These are phyloP conservation scores for Tolypocladium pustulatum DNA, from an alignment of 2,329 filamentous ascomycete genomes.

Conservation along the genomic window DNA sequence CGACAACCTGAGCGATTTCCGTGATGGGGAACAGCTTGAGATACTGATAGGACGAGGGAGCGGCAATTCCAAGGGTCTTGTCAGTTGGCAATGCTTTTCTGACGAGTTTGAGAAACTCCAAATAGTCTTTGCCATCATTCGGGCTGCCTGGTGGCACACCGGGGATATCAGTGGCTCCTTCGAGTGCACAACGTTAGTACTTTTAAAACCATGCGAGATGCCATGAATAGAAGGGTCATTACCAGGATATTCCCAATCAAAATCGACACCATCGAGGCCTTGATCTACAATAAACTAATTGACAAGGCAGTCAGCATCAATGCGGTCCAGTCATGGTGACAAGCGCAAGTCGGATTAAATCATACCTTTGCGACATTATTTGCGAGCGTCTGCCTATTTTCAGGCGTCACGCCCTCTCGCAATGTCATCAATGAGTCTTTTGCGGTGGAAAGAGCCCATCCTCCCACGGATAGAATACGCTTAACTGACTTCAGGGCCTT, in stretches of 20 bases:
- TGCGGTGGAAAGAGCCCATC: conserved; percentile 14
- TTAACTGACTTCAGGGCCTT: conserved; percentile 9
- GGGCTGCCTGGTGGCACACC: conserved; percentile 15
- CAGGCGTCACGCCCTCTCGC: conserved; percentile 7
- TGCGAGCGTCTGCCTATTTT: conserved; percentile 21
- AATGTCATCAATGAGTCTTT: conserved; percentile 7
- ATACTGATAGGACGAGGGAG: conserved; percentile 23
- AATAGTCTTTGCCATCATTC: conserved; percentile 6
- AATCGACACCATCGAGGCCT: conserved; percentile 26
- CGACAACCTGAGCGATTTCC: conserved; percentile 13
- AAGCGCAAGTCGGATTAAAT: background rate
- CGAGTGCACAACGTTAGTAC: background rate
- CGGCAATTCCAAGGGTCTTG: conserved; percentile 19
- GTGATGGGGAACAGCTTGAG: conserved; percentile 19
- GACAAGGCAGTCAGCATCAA: background rate
- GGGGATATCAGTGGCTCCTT: conserved; percentile 11
- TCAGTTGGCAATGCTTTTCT: conserved; percentile 3
- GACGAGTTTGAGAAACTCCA: conserved; percentile 6
- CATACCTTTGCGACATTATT: conserved; percentile 15
- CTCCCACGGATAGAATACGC: conserved; percentile 17
- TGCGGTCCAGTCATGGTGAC: background rate
- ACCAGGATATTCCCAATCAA: conserved; percentile 31
- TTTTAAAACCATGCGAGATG: no score
- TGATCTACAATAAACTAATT: conserved; percentile 23
- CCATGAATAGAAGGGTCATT: background rate